A percentile compares a stretch with the other conserved stretches of the same genome.
phyloP scores from a whole-genome alignment of 495 filamentous ascomycete genomes.

The Achaetomiella virescens region DNA sequence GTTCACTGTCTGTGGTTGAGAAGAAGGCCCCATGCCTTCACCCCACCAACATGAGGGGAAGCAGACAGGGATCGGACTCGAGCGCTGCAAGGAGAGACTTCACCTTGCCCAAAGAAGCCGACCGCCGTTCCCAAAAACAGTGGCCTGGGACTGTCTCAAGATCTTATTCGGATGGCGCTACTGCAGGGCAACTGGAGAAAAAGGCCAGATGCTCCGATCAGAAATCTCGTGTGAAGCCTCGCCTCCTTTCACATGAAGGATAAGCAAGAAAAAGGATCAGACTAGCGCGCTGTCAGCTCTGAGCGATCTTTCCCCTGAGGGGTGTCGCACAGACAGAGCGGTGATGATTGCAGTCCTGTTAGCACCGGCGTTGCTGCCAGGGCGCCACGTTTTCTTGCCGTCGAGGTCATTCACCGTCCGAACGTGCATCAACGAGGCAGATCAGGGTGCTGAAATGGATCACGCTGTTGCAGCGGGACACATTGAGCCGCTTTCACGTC shows the following conservation, averaged over 20 bases:
- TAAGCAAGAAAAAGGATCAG: not conserved
- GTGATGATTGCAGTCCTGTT: not conserved
- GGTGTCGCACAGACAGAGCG: not conserved
- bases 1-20: not conserved
- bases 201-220: not conserved
- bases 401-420: not conserved
- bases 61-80: not conserved
- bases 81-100: too few species aligned
- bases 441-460: not conserved
- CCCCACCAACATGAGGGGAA: not conserved
- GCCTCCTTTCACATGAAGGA: not conserved
- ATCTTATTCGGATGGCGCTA: slow-evolving; percentile 2
- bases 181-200: not conserved
- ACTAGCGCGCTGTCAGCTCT: not conserved
- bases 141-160: slow-evolving; percentile 12
- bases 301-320: slow-evolving; percentile 1
- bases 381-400: slow-evolving; percentile 14
- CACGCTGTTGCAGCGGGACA: not conserved
- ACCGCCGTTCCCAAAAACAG: not conserved
- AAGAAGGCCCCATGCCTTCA: too few species aligned
- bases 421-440: slow-evolving; percentile 1
- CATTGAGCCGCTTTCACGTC: not conserved
- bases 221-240: not conserved
- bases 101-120: not conserved
- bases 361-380: not conserved